Evolutionary conservation across 139 green algal species (phyloP).

Genomic region (Chlamydomonas sphaeroides): DNA sequence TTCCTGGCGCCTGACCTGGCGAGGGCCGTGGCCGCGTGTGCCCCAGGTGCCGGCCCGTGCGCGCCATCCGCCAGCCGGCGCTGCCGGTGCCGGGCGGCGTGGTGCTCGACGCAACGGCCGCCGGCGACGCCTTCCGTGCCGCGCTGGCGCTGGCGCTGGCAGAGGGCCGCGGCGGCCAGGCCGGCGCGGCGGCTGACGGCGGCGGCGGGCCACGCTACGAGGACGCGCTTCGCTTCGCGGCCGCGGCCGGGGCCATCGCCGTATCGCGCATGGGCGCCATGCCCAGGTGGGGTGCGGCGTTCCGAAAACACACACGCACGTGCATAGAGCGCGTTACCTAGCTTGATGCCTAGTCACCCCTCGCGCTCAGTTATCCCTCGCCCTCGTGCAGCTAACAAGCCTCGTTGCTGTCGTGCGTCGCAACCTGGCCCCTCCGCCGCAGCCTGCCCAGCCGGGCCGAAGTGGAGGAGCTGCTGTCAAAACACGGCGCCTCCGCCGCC

Average conservation of each 20-base stretch:
- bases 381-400: no score
- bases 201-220: neutral
- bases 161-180: conserved; percentile 50
- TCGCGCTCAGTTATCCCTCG: no score
- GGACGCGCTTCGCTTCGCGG: conserved; percentile 53
- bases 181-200: neutral
- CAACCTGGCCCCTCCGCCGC: no score
- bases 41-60: neutral
- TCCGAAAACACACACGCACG: no score
- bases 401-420: no score
- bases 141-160: conserved; percentile 72
- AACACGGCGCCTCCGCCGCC: neutral
- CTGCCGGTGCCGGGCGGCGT: conserved; percentile 40
- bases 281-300: conserved; percentile 9
- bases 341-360: no score
- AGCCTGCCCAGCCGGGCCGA: conserved; percentile 64
- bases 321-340: no score
- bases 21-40: no score
- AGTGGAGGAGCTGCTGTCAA: conserved; percentile 47
- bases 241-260: conserved; percentile 61
- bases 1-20: no score
- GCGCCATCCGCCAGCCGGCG: conserved; percentile 41
- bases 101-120: conserved; percentile 67
- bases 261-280: conserved; percentile 56
- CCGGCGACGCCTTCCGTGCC: conserved; percentile 74